Evolutionary conservation across 139 green algal genomes (phyloP).

Genomic region (Penium margaritaceum): DNA sequence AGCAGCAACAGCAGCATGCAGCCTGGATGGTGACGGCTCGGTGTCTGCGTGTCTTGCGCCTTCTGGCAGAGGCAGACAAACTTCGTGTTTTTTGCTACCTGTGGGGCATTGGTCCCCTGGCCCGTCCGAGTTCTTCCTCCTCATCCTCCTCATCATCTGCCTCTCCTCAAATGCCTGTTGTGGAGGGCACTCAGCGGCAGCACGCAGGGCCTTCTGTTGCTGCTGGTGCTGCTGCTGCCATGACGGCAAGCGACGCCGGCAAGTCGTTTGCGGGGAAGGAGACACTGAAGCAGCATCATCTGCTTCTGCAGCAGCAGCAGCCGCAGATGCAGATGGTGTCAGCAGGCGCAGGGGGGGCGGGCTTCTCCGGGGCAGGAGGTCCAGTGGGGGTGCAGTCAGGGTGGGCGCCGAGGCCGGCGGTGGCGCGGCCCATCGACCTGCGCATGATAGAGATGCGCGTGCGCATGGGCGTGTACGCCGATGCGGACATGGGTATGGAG

Average conservation of each 20-base stretch:
- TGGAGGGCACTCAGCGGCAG: too few relatives aligned
- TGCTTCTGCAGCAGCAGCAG: neutral
- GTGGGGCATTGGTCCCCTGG: too few relatives aligned
- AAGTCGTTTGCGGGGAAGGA: neutral
- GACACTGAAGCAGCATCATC: neutral
- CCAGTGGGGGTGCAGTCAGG: neutral
- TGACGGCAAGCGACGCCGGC: neutral
- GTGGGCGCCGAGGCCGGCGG: conserved; percentile 17
- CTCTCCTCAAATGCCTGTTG: too few relatives aligned
- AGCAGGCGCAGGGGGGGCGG: too few relatives aligned
- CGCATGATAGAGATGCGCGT: conserved; percentile 25
- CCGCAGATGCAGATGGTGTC: neutral
- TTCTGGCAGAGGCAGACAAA: too few relatives aligned
- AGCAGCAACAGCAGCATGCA: neutral
- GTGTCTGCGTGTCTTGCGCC: too few relatives aligned
- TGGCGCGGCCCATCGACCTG: conserved; percentile 29
- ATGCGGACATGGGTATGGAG: neutral
- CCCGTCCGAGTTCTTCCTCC: too few relatives aligned
- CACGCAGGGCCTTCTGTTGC: neutral
- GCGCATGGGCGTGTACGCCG: conserved; percentile 1
- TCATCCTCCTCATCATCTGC: too few relatives aligned
- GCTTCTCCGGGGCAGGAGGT: too few relatives aligned
- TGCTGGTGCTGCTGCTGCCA: neutral
- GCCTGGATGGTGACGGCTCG: too few relatives aligned
- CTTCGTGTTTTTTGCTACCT: too few relatives aligned